Evolutionary conservation across 192 early-diverging fungal species (phyloP), one percentile per base, ranked within the genome.

Genomic region (Coemansia sp.): DNA sequence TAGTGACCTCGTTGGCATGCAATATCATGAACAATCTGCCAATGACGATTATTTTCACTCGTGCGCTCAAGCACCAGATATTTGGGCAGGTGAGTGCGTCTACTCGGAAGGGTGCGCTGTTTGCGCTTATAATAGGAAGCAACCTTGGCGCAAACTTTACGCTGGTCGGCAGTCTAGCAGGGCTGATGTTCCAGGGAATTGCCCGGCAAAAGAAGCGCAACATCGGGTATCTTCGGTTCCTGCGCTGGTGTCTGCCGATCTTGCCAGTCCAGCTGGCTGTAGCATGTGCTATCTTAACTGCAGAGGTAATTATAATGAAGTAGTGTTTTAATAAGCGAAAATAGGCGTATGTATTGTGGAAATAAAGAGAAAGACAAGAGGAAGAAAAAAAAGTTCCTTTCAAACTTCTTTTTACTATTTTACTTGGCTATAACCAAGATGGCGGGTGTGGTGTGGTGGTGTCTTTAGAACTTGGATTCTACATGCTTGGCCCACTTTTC

Each of bases 121-220:
- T 90, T 84, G 91, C 87, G 11, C 68, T 95, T 41, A 83, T 93
- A 19, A 82, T 91, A 8, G 94, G 92, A 8, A 87, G 86, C 63
- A 94, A 95, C 62, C 63, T 95, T n/a, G 94, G 94, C 6, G 94
- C 90, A 8, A 92, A 92, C 61, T 72, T 94, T 40, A 88, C 89
- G 6, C 79, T 90, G 18, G 79, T 91, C 12, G 92, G 90, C 19
- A 87, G 87, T 48, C 67, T 95, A 63, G 93, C 93, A 7, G 93
- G 93, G 8, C 73, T 95, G 16, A 76, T 76, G 74, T 76, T 76
- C 61, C 74, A 76, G 54, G 57, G 65, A 11, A 76, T 76, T 41
- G 68, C 74, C 0, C 32, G 12, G 18, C 74, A 76, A 56, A 70
- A 71, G 41, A 49, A 67, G 22, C 64, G 74, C 56, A 43, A 67